Conservation (phyloP, 2,329 filamentous ascomycete species). For the Periconia digitata region DNA sequence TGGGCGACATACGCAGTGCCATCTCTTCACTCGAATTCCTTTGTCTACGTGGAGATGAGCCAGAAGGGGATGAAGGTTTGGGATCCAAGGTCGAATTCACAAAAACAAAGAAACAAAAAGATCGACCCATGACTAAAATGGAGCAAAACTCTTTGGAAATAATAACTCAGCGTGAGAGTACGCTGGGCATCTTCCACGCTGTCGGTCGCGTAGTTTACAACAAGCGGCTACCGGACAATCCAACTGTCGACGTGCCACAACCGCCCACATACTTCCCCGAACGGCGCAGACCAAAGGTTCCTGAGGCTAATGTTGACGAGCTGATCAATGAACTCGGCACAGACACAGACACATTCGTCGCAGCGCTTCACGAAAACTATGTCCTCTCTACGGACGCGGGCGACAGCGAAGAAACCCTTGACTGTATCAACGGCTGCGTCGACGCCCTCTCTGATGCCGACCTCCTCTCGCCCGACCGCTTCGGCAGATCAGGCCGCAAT, state of each 20-base stretch:
- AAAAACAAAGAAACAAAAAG: constrained; percentile 56
- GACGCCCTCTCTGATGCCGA: constrained; percentile 87
- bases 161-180: constrained; percentile 84
- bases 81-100: constrained; percentile 72
- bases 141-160: constrained; percentile 79
- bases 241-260: constrained; percentile 37
- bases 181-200: constrained; percentile 91
- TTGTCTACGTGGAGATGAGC: constrained; percentile 77
- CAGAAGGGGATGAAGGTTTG: constrained; percentile 70
- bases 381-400: constrained; percentile 74
- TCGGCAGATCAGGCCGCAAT: constrained; percentile 58
- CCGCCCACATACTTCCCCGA: constrained; percentile 52
- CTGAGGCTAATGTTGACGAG: constrained; percentile 58
- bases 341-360: constrained; percentile 86
- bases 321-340: constrained; percentile 94
- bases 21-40: constrained; percentile 90
- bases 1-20: constrained; percentile 91
- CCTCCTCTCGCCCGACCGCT: constrained; percentile 74
- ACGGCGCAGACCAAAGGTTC: constrained; percentile 45
- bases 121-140: constrained; percentile 67
- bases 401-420: constrained; percentile 64
- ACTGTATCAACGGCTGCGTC: constrained; percentile 82
- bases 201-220: constrained; percentile 97
- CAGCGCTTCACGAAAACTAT: constrained; percentile 93
- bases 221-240: constrained; percentile 65